Conservation (phyloP, 2,329 filamentous ascomycete genomes). For the Raffaelea deltoideospora region DNA sequence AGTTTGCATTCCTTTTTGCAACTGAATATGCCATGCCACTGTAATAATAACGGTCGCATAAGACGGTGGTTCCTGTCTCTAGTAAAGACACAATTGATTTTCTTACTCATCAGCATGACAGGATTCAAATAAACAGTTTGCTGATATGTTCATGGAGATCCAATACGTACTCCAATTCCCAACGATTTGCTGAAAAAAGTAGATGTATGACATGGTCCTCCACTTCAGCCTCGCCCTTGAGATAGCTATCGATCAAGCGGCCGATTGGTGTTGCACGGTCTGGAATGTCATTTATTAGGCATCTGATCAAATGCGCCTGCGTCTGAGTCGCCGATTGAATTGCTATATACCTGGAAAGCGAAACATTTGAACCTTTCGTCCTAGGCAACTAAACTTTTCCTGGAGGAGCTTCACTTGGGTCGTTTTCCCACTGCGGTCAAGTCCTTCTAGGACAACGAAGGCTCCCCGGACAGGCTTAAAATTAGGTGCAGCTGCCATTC, state of each 20-base stretch:
- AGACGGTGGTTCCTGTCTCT: constrained; percentile 52
- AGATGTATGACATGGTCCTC: constrained; percentile 85
- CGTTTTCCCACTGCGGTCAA: constrained; percentile 84
- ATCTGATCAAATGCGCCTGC: too few species aligned
- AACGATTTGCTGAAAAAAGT: constrained; percentile 80
- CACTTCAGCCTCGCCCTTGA: constrained; percentile 55
- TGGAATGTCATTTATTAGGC: too few species aligned
- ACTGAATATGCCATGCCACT: constrained; percentile 87
- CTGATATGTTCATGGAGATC: neutral
- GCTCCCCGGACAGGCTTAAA: too few species aligned
- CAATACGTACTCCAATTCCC: constrained; percentile 49
- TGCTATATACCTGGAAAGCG: constrained; percentile 36
- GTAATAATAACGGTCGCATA: constrained; percentile 92
- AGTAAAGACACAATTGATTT: constrained; percentile 39
- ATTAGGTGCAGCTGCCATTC: too few species aligned
- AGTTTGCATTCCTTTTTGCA: constrained; percentile 60
- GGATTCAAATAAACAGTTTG: neutral
- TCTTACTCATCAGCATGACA: constrained; percentile 15
- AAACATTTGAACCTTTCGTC: constrained; percentile 35
- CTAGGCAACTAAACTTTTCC: constrained; percentile 33
- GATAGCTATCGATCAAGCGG: constrained; percentile 71
- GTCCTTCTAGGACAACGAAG: constrained; percentile 72
- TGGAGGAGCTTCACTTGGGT: constrained; percentile 67
- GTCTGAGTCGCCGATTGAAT: neutral
- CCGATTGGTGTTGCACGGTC: constrained; percentile 76